Evolutionary conservation across 805 yeast genomes (phyloP).

Genomic region (Pachysolen tannophilus): DNA sequence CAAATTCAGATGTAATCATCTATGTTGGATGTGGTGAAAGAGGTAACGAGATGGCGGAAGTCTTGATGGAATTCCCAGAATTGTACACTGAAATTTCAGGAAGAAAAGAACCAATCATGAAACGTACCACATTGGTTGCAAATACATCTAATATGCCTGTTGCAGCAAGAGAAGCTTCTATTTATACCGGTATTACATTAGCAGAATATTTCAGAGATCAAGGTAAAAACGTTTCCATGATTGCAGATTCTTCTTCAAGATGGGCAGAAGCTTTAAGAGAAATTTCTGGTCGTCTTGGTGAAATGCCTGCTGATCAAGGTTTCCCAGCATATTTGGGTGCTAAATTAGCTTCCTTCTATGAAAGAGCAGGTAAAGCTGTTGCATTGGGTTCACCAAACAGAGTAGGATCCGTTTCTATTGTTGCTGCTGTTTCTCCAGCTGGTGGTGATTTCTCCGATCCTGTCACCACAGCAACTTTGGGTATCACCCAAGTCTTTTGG

Average conservation of each 20-base stretch:
- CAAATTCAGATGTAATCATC: constrained; percentile 94
- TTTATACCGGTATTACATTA: constrained; percentile 96
- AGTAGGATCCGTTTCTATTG: constrained; percentile 96
- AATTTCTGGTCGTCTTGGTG: constrained; percentile 99
- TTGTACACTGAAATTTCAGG: constrained; percentile 86
- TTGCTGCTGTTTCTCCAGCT: constrained; percentile 99
- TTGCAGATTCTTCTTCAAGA: constrained; percentile 99
- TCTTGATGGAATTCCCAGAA: constrained; percentile 99
- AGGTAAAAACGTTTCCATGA: constrained; percentile 98
- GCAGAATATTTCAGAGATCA: constrained; percentile 99
- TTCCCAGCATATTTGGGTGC: constrained; percentile 99
- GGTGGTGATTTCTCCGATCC: constrained; percentile 99
- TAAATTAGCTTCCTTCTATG: constrained; percentile 96
- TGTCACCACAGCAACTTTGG: constrained; percentile 95
- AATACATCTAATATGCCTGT: constrained; percentile 99
- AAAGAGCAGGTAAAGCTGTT: constrained; percentile 96
- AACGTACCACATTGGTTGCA: constrained; percentile 97
- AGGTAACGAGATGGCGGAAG: constrained; percentile 99
- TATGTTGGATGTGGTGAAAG: constrained; percentile 88
- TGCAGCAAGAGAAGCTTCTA: constrained; percentile 99
- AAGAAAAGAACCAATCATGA: constrained; percentile 97
- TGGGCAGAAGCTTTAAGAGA: constrained; percentile 99
- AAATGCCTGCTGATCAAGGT: constrained; percentile 99
- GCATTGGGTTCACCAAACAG: constrained; percentile 97
- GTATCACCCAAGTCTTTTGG: constrained; percentile 99